Evolutionary conservation across 192 early-diverging fungal species (phyloP).

Genomic region (Thamnidium elegans): DNA sequence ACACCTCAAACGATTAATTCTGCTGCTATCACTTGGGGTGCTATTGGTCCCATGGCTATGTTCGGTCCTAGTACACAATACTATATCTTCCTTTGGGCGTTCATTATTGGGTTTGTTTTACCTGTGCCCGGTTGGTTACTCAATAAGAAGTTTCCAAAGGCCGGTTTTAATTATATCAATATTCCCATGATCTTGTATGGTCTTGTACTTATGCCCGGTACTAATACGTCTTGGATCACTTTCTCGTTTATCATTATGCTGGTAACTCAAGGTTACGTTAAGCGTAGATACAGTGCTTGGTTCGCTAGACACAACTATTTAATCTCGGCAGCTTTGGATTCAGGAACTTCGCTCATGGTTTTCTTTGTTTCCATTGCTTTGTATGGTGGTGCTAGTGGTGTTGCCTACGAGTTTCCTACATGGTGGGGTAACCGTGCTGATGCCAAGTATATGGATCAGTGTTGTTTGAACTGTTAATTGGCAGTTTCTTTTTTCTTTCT

Average conservation of each 20-base stretch:
- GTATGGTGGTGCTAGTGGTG: conserved; percentile 24
- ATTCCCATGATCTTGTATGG: no score
- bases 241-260: conserved; percentile 11
- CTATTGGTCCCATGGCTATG: conserved; percentile 53
- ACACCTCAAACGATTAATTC: conserved; percentile 48
- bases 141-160: no score
- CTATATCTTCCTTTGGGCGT: conserved; percentile 44
- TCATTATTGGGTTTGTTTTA: conserved; percentile 47
- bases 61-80: conserved; percentile 47
- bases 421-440: conserved; percentile 35
- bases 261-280: conserved; percentile 41
- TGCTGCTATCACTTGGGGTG: conserved; percentile 63
- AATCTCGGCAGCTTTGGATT: conserved; percentile 61
- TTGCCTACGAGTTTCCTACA: conserved; percentile 25
- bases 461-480: no score
- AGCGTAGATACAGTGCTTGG: conserved; percentile 51
- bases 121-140: conserved; percentile 36
- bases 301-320: conserved; percentile 72
- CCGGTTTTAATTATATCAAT: no score
- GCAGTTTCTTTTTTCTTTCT: no score
- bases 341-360: conserved; percentile 47
- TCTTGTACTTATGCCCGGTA: no score
- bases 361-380: conserved; percentile 37
- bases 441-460: background rate
- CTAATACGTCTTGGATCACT: no score